phyloP scores from a whole-genome alignment of 345 rosid genomes.

The Anacardium occidentale region DNA sequence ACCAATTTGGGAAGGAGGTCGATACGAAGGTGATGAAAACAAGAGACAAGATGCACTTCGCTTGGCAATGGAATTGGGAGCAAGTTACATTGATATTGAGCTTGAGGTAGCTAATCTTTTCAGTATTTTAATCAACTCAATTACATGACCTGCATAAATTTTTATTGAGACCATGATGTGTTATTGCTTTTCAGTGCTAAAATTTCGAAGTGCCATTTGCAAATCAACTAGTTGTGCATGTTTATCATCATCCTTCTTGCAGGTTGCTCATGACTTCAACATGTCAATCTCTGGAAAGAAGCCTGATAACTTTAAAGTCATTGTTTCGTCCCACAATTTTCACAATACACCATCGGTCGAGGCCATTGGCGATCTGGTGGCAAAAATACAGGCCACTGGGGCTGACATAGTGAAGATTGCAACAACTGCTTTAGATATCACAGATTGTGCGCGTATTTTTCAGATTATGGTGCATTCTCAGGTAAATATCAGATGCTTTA shows the following conservation, averaged over 20 bases:
- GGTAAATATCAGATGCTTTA: slow-evolving; percentile 17
- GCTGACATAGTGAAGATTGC: slow-evolving; percentile 45
- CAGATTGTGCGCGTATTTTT: slow-evolving; percentile 41
- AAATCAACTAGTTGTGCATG: neutral
- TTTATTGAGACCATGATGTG: neutral
- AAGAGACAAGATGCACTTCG: slow-evolving; percentile 40
- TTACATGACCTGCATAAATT: neutral
- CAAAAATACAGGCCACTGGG: slow-evolving; percentile 39
- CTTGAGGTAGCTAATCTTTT: slow-evolving; percentile 19
- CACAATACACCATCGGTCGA: slow-evolving; percentile 44
- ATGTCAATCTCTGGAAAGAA: slow-evolving; percentile 35
- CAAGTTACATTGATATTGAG: slow-evolving; percentile 39
- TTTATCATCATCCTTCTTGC: neutral
- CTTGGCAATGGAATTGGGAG: slow-evolving; percentile 44
- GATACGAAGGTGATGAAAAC: slow-evolving; percentile 44
- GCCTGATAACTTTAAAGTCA: slow-evolving; percentile 39
- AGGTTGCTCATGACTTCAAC: slow-evolving; percentile 50
- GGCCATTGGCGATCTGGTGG: slow-evolving; percentile 38
- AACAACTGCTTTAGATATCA: slow-evolving; percentile 40
- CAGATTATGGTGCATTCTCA: slow-evolving; percentile 40
- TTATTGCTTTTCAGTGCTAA: neutral
- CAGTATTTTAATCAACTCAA: neutral
- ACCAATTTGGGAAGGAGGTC: slow-evolving; percentile 49
- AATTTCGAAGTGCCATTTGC: neutral
- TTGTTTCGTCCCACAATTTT: slow-evolving; percentile 47